Evolutionary conservation across 2,329 filamentous ascomycete genomes (phyloP), one percentile per base, ranked within the genome.

Genomic region (Knoxdaviesia capensis): DNA sequence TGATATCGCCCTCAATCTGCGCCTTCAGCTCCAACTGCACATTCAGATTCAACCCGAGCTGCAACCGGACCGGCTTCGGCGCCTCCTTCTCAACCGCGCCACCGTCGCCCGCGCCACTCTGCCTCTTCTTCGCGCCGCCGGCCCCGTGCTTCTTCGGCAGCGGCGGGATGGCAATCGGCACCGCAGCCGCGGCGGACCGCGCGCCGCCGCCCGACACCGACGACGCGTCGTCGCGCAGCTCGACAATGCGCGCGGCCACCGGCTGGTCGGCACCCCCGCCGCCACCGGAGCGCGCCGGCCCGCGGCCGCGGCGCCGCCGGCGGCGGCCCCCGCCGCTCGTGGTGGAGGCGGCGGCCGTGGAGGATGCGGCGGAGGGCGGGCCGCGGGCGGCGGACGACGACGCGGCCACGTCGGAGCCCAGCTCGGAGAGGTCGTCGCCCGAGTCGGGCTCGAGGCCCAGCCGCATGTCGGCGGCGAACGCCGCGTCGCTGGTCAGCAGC

Each of bases 1-100:
- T 82, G 52, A 86, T 56, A 59, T 85, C 80, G 49, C 80, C 80
- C 50, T 83, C 71, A 46, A 86, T 80, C 54, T 74, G 77, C 29
- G 80, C 80, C 64, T 84, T 85, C 42, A 86, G 62, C 58, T 84
- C 76, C 47, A 86, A 76, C 59, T 86, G 80, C 40, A 85, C 68
- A 51, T 86, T 80, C 40, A 86, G 59, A 56, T 86, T 85, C 44
- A 84, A 62, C 54, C 85, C 80, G 33, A 85, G 58, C 43, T 74
- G 66, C 54, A 87, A 59, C 56, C 43, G 43, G 10, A 46, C 46
- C 4, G 46, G 44, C 38, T 51, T 42, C 39, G 47, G 41, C 35
- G 56, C 53, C 38, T 45, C 11, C 11, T 28, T 33, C 45, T 7
- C 44, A 43, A 31, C 29, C 42, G 31, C 39, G 39, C 39, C 43